phyloP scores from a whole-genome alignment of 306 rosid genomes.

The Gynostemma pentaphyllum region DNA sequence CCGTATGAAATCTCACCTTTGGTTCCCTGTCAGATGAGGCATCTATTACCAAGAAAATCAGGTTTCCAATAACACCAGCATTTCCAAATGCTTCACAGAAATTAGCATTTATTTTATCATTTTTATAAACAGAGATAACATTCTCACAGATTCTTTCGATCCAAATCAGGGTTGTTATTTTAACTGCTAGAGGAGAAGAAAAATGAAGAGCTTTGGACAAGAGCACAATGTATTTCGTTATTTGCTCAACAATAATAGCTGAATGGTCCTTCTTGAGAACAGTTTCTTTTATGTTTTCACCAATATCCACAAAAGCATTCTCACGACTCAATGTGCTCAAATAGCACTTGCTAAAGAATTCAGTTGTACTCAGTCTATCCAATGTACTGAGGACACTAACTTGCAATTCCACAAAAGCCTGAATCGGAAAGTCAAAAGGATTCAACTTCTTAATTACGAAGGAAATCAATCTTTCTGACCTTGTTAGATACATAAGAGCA shows the following conservation, averaged over 20 bases:
- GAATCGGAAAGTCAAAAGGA: constrained; percentile 63
- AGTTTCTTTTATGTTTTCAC: constrained; percentile 19
- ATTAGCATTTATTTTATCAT: constrained; percentile 22
- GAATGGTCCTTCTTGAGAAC: constrained; percentile 24
- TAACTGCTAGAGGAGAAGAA: constrained; percentile 75
- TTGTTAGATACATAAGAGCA: constrained; percentile 36
- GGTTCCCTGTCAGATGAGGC: constrained; percentile 73
- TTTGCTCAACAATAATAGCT: constrained; percentile 39
- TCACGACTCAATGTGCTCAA: constrained; percentile 23
- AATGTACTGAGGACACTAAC: constrained; percentile 44
- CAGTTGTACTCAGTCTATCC: constrained; percentile 52
- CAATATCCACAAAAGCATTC: constrained; percentile 21
- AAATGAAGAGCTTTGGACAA: constrained; percentile 52
- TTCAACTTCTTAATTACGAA: constrained; percentile 46
- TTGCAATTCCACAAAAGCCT: constrained; percentile 64
- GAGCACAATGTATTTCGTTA: constrained; percentile 42
- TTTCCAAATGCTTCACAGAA: constrained; percentile 35
- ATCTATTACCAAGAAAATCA: constrained; percentile 57
- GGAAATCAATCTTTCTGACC: constrained; percentile 48
- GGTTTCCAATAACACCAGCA: constrained; percentile 37
- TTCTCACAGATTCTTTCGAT: constrained; percentile 54
- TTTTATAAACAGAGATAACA: constrained; percentile 36
- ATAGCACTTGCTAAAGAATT: constrained; percentile 51
- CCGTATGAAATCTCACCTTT: constrained; percentile 69
- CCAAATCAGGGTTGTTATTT: constrained; percentile 62